Evolutionary conservation across 1,284 basidiomycete species (phyloP), one percentile per base, ranked within the genome.

Genomic region (Cryptococcus maquisensis): DNA sequence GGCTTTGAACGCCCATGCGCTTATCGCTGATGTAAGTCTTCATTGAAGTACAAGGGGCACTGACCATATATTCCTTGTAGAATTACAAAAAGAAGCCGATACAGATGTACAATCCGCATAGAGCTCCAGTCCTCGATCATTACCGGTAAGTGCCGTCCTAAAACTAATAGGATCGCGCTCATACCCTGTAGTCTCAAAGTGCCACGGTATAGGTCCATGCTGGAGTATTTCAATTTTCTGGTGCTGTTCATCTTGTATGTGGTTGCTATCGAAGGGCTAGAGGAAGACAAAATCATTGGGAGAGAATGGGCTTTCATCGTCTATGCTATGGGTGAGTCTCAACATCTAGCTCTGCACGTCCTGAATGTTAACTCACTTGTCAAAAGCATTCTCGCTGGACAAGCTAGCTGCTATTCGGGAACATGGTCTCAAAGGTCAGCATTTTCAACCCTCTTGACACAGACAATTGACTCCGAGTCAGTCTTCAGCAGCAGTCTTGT

Each of bases 361-460:
- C 24, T 38, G n/a, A 36, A 35, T 39, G 28, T n/a, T 36, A 12
- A 12, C 16, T n/a, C 46, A 46, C 44, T 10, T 28, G 12, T 15
- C 7, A 1, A 26, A 18, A 74, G 81, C 92, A 0, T 96, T 96
- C 72, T 84, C 88, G 0, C 79, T 97, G 4, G 93, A 97, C 72
- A 95, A 94, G 71, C 78, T 93, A 13, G 93, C 93, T 9, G 86
- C 91, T 3, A 89, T 95, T 83, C 88, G 95, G 69, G 93, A 96
- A 71, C 92, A 93, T 68, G 92, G 93, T 1, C 83, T 95, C 50
- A 85, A 83, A 81, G 74, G 74, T 73, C 43, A 15, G 57, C 57
- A 18, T 63, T 60, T 42, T 54, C 55, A 8, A 53, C 56, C 21
- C 13, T 37, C 18, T 23, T 32, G 16, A 16, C 1, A n/a, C 51